Evolutionary conservation across 805 yeast genomes (phyloP).

Genomic region (Groenewaldozyma tartarivorans): DNA sequence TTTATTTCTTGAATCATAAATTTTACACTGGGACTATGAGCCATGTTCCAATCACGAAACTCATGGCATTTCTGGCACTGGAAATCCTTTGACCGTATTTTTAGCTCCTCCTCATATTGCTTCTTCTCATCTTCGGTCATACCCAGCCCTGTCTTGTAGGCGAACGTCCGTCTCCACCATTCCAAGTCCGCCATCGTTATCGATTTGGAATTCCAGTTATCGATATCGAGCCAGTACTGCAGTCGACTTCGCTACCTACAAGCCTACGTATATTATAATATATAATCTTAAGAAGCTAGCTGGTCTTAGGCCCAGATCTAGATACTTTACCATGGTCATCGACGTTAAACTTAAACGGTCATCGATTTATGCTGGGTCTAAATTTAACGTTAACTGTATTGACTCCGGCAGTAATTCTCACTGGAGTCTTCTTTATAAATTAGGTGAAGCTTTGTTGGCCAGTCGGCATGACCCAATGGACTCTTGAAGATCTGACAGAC

Average conservation of each 20-base stretch:
- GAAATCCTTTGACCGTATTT: conserved; percentile 34
- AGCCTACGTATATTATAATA: neutral
- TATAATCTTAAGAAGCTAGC: no score
- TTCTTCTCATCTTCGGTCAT: conserved; percentile 40
- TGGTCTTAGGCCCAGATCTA: no score
- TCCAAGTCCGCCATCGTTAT: conserved; percentile 40
- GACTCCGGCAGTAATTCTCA: no score
- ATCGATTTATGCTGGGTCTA: no score
- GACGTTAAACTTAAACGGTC: no score
- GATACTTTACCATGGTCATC: no score
- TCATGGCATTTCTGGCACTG: conserved; percentile 67
- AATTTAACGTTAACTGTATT: no score
- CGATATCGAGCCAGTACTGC: neutral
- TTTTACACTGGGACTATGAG: conserved; percentile 64
- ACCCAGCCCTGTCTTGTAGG: conserved; percentile 65
- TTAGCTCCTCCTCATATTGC: conserved; percentile 49
- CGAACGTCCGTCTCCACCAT: conserved; percentile 73
- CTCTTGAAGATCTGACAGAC: neutral
- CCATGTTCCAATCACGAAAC: conserved; percentile 69
- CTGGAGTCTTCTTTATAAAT: no score
- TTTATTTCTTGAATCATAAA: conserved; percentile 81
- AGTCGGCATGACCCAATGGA: no score
- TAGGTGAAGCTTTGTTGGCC: no score
- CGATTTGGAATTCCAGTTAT: neutral
- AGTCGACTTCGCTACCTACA: neutral